Base-by-base conservation (phyloP, 1,284 basidiomycete genomes). In the Porogramme epimiltina region DNA sequence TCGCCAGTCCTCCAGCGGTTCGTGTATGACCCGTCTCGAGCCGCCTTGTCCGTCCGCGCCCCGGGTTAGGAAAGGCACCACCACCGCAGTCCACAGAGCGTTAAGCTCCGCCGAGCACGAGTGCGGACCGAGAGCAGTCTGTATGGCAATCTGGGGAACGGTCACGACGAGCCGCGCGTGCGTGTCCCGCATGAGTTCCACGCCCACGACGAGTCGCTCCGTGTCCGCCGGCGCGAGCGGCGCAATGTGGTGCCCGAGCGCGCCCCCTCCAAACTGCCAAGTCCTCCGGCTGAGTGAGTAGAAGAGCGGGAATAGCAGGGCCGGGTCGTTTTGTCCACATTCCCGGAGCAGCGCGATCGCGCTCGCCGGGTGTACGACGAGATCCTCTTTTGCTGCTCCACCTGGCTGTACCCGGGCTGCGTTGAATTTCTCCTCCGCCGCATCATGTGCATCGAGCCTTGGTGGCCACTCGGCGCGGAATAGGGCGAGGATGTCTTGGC, bases 391-490 rank as follows among this genome's bases (percentile, higher is more conserved):
- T n/a, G 20, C 34, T 19, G 41, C 42, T 19, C 8, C 28, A 13
- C 28, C 4, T 2, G 3, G 8, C 22, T 20, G 23, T 19, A 15
- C 31, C 19, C 34, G 44, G 22, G 8, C 44, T 3, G 23, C 44
- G 3, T 19, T 36, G 24, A 45, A 34, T 23, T 38, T 37, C 22
- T 13, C 53, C 23, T 52, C 52, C 42, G 65, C 65, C 10, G 58
- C 55, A 48, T 70, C 66, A 61, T 66, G 67, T 31, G 62, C 56
- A 0, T 47, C 52, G 20, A 69, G 66, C 3, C 59, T 61, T n/a
- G 55, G 52, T 1, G 67, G 67, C 68, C 68, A 70, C 45, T 69
- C 67, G 11, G 55, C 54, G 22, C 65, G 62, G 23, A 70, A 58
- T 44, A 62, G 59, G n/a, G 62, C 54, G 38, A 67, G 25, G 37